Base-by-base conservation (phyloP, 768 basidiomycete genomes). In the Pisolithus microcarpus region DNA sequence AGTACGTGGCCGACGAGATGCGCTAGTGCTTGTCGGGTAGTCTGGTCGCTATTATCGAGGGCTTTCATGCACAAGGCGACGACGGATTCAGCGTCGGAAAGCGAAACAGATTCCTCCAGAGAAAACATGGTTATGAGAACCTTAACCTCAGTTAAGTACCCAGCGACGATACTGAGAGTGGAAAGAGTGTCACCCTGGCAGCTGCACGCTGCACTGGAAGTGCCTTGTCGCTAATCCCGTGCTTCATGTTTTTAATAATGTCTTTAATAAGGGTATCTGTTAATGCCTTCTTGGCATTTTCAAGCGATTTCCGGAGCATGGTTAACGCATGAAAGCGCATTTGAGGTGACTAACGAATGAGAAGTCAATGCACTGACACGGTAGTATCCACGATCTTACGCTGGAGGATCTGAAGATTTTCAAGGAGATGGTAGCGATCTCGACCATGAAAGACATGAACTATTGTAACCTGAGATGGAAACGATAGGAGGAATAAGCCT, bases 381-480 rank as follows among this genome's bases (percentile, higher is more conserved):
- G 39, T 40, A 36, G 13, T 31, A 49, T 30, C 16, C 10, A 28
- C 31, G 10, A 30, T 70, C 89, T 54, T 54, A 89, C 92, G 58
- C 71, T 77, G 30, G 89, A 91, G 8, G 84, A 80, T 54, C 79
- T 86, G 57, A 79, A 76, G 0, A 84, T 79, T 64, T 83, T 91
- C 39, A 89, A 65, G 0, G 84, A 74, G 0, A 81, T 72, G 1
- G 75, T 70, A 18, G 80, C 71, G 31, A 94, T 87, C 63, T 98
- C 95, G 26, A 84, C 78, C 82, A 94, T 86, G 58, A 93, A 87
- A 0, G 93, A 96, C 93, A 97, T 95, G 64, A 93, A 83, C 91
- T 98, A 55, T 1, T 45, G 30, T 26, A 16, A 36, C 39, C 48
- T 43, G 16, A 26, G 16, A 43, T 38, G 26, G 5, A 7, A 49